Base-by-base conservation (phyloP, 2,329 filamentous ascomycete genomes). In the Tolypocladium nubicola region DNA sequence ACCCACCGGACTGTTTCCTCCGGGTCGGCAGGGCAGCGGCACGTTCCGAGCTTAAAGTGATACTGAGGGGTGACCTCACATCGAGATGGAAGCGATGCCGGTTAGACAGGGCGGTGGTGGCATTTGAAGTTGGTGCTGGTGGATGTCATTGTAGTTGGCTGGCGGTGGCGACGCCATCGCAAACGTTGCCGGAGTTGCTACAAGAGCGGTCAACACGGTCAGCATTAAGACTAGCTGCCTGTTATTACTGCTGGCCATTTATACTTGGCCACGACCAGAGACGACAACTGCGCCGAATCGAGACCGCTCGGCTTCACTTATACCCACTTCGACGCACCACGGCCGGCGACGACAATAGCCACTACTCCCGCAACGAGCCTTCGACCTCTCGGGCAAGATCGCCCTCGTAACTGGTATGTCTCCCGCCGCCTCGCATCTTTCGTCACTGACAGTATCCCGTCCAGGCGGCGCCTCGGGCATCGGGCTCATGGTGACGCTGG, bases 401-500 rank as follows among this genome's bases (percentile, higher is more conserved):
- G 76, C 76, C 41, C 72, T 79, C 16, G 71, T 79, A 26, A 78
- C 76, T 2, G 75, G 75, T 73, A 57, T 39, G 67, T 58, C 23
- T 4, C 11, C 14, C 23, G 2, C 19, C 23, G 35, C 40, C 35
- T 5, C 21, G 13, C 19, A 23, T 33, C 5, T 40, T 11, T 11
- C 38, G 5, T 9, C 26, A 26, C 33, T 47, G n/a, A 39, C 40
- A n/a, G n/a, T n/a, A n/a, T n/a, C n/a, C 33, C 23, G 3, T 30
- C 13, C 8, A 57, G 49, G 50, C 30, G 78, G 80, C 47, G 80
- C 80, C 38, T 81, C 85, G 57, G 85, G 84, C 33, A 86, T 88
- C 55, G 85, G 85, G 5, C 78, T 85, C 56, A 88, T 88, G 85
- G 84, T 84, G 49, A 81, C 83, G 2, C 82, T 87, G 62, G 81